Evolutionary conservation across 2,329 filamentous ascomycete species (phyloP), one percentile per base, ranked within the genome.

Genomic region (Xylaria multiplex): DNA sequence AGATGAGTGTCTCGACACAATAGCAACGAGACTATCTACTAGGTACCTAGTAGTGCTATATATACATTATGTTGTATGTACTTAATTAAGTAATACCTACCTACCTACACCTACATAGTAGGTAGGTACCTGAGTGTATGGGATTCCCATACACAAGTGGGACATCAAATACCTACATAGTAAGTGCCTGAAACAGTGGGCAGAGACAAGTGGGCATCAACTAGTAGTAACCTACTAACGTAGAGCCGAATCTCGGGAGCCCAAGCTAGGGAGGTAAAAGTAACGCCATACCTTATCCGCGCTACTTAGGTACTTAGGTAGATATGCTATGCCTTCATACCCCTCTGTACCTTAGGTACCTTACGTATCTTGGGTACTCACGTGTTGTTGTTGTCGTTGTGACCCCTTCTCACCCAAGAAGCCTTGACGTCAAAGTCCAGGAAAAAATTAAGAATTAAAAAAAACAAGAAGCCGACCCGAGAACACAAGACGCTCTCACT

Each of bases 101-200:
- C n/a, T n/a, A n/a, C n/a, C n/a, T n/a, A n/a, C n/a, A n/a, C n/a
- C n/a, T n/a, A n/a, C n/a, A n/a, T n/a, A n/a, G n/a, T n/a, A n/a
- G n/a, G 27, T 27, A 5, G 27, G 27, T 27, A 27, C 27, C 27
- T 27, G 27, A 5, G 27, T 27, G 27, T 27, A 27, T 27, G 27
- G 5, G 27, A 27, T 27, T n/a, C n/a, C n/a, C n/a, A n/a, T n/a
- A n/a, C n/a, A n/a, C n/a, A 6, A 50, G 24, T 52, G 48, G 52
- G 45, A 55, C 53, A 35, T 49, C 27, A 40, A 62, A 13, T 37
- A 37, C 35, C 35, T 37, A 37, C 11, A 14, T 14, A 3, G 4
- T 55, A 37, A 32, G 60, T 57, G 37, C 60, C 53, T 50, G 59
- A 59, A 59, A 35, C 32, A 62, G 32, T 27, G 27, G 27, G 27